phyloP scores from a whole-genome alignment of 169 alveolate genomes.

The Plasmodium adleri region DNA sequence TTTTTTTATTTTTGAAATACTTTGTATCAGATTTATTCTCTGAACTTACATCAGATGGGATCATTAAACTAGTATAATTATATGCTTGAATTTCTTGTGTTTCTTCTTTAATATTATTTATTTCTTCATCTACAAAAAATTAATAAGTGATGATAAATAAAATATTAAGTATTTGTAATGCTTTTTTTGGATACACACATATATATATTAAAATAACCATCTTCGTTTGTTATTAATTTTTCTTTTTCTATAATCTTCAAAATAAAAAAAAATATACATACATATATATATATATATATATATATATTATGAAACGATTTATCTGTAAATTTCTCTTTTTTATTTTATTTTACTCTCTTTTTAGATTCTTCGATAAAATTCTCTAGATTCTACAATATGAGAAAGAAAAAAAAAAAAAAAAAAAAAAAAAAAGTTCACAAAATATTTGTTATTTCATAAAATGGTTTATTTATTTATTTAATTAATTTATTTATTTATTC shows the following conservation, averaged over 20 bases:
- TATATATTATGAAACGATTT: neutral
- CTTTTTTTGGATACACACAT: conserved; percentile 1
- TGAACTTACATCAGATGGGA: conserved; percentile 9
- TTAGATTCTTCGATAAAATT: conserved; percentile 40
- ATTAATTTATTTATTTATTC: neutral
- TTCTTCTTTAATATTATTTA: neutral
- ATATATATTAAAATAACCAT: conserved; percentile 8
- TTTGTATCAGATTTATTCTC: conserved; percentile 12
- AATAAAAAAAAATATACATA: conserved; percentile 3
- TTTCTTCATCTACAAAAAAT: conserved; percentile 1
- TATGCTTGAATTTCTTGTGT: neutral
- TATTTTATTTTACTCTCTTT: conserved; percentile 14
- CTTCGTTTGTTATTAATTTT: conserved; percentile 11
- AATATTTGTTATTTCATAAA: neutral
- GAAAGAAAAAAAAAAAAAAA: neutral
- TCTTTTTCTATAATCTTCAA: conserved; percentile 6
- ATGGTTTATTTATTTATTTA: neutral
- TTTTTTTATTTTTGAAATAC: conserved; percentile 9
- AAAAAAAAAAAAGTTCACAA: neutral
- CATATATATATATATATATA: neutral
- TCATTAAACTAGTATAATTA: conserved; percentile 25
- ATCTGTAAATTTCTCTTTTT: neutral
- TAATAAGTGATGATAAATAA: neutral
- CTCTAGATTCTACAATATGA: conserved; percentile 31
- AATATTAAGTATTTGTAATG: neutral